Percentiles rank a stretch among this genome's conserved stretches.
Evolutionary conservation across 139 green algal genomes (phyloP).

Genomic region (Chlorella sp.): DNA sequence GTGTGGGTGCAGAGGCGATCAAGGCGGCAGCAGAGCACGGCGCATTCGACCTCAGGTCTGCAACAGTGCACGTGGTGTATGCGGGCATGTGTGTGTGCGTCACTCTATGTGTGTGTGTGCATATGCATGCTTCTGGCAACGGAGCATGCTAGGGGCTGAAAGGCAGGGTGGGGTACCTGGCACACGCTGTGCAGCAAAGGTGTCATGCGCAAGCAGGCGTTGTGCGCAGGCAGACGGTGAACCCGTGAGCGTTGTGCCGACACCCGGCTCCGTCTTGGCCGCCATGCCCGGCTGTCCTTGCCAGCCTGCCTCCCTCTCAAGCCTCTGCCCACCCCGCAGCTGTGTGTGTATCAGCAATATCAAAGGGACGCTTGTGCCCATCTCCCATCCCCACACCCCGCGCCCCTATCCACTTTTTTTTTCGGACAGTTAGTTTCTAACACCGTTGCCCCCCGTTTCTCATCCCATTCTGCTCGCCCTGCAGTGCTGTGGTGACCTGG

Average conservation of each 20-base stretch:
- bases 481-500: slow-evolving; percentile 62
- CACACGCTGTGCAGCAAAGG: too few relatives aligned
- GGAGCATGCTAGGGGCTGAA: background rate
- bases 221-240: too few relatives aligned
- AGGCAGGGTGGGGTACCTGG: background rate
- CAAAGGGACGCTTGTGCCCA: too few relatives aligned
- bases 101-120: background rate
- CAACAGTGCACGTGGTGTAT: background rate
- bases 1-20: slow-evolving; percentile 76
- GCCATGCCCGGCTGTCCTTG: too few relatives aligned
- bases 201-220: too few relatives aligned
- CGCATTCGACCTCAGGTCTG: slow-evolving; percentile 50
- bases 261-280: background rate
- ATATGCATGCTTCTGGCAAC: background rate
- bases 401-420: too few relatives aligned
- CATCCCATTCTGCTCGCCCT: background rate
- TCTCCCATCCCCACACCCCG: too few relatives aligned
- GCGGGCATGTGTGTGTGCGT: background rate
- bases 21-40: slow-evolving; percentile 59
- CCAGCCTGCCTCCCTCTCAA: background rate
- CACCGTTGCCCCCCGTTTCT: too few relatives aligned
- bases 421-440: too few relatives aligned
- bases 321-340: background rate
- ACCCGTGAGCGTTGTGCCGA: too few relatives aligned
- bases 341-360: too few relatives aligned